Evolutionary conservation across 495 filamentous ascomycete genomes (phyloP).

Genomic region (Penicillium pancosmium): DNA sequence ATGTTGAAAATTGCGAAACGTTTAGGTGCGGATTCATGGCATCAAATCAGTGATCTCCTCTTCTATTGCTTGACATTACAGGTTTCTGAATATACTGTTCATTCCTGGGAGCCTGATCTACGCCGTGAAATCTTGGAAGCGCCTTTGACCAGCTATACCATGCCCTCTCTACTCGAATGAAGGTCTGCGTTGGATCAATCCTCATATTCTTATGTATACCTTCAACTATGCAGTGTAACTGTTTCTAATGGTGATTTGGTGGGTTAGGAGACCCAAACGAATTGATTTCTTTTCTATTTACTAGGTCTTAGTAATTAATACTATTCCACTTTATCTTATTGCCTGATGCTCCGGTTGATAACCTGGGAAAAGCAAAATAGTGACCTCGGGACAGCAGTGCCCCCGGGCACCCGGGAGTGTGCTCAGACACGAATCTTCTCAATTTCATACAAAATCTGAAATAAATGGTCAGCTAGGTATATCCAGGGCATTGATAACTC

Average conservation of each 20-base stretch:
- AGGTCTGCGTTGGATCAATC: neutral
- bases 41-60: slow-evolving; percentile 35
- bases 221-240: too few species aligned
- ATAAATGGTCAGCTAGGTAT: slow-evolving; percentile 1
- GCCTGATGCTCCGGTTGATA: too few species aligned
- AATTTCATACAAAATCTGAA: slow-evolving; percentile 3
- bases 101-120: slow-evolving; percentile 36
- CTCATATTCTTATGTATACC: too few species aligned
- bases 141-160: slow-evolving; percentile 39
- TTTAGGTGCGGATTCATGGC: slow-evolving; percentile 36
- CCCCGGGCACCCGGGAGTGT: too few species aligned
- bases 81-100: slow-evolving; percentile 20
- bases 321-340: too few species aligned
- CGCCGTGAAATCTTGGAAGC: slow-evolving; percentile 40
- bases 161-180: slow-evolving; percentile 32
- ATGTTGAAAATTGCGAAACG: slow-evolving; percentile 49
- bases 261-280: too few species aligned
- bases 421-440: slow-evolving; percentile 28
- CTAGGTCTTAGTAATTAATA: too few species aligned
- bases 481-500: too few species aligned
- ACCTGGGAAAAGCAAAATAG: neutral
- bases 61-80: slow-evolving; percentile 41
- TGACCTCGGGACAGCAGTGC: neutral
- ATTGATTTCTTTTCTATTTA: too few species aligned
- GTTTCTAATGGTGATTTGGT: too few species aligned